phyloP scores from a whole-genome alignment of 2,329 filamentous ascomycete genomes.

The Venturia oleaginea region DNA sequence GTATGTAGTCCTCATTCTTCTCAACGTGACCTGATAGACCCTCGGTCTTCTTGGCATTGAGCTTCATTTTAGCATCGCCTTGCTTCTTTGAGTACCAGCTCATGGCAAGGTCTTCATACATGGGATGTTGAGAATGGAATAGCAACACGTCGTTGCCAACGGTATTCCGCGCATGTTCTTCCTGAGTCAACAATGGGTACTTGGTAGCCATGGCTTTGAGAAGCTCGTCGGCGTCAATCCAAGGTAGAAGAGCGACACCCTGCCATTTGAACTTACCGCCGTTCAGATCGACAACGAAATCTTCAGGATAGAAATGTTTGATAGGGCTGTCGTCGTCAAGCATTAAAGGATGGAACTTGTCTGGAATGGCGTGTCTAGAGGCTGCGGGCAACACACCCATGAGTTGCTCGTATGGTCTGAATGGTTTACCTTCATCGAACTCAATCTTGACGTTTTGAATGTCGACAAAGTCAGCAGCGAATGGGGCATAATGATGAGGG shows the following conservation, averaged over 20 bases:
- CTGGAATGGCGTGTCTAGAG: constrained; percentile 82
- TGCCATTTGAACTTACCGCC: constrained; percentile 99
- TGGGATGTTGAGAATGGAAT: constrained; percentile 70
- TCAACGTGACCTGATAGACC: constrained; percentile 72
- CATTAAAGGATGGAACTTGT: constrained; percentile 87
- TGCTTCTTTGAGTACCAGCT: constrained; percentile 92
- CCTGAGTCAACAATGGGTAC: constrained; percentile 68
- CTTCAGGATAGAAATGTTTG: constrained; percentile 93
- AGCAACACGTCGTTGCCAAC: constrained; percentile 74
- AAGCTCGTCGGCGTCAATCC: constrained; percentile 86
- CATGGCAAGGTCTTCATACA: constrained; percentile 76
- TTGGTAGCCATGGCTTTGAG: constrained; percentile 73
- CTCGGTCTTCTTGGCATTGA: constrained; percentile 66
- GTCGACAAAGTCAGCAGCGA: constrained; percentile 87
- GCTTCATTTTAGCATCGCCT: constrained; percentile 51
- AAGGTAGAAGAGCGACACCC: constrained; percentile 84
- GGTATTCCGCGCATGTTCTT: constrained; percentile 70
- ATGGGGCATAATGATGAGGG: constrained; percentile 95
- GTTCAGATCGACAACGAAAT: constrained; percentile 88
- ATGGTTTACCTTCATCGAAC: constrained; percentile 78
- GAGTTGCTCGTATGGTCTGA: constrained; percentile 89
- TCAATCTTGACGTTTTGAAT: constrained; percentile 67
- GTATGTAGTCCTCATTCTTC: constrained; percentile 76
- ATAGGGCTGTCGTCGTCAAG: constrained; percentile 79
- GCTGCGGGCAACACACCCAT: constrained; percentile 96